Base-by-base conservation (phyloP, 2,329 filamentous ascomycete species). In the Tricladium varicosporioides region DNA sequence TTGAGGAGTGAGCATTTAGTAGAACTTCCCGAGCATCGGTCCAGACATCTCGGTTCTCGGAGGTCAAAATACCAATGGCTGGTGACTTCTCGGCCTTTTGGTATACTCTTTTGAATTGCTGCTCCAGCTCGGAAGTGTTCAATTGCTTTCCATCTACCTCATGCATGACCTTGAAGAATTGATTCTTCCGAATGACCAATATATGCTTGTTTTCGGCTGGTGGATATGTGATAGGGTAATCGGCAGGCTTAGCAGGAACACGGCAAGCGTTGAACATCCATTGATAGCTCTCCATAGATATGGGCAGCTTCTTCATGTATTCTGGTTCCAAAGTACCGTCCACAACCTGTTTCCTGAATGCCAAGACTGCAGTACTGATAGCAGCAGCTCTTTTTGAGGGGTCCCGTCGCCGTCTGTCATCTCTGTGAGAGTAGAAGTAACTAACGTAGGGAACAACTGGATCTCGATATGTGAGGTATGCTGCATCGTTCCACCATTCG, bases 401-500 rank as follows among this genome's bases (percentile, higher is more conserved):
- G 73, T 97, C 85, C 61, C 92, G 86, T 64, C 93, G 85, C 71
- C 87, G 83, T 66, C 91, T 86, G 75, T 99, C 95, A 75, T 99
- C 94, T 65, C 91, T 86, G 78, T 97, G 93, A 54, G 92, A 97
- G 80, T 99, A 99, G 79, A 99, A 99, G 83, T 99, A 99, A 75
- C 91, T 96, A 70, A 99, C 94, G 72, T 97, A 99, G 60, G 94
- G 94, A 15, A 97, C 90, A 48, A 99, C 91, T 10, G 94, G 94
- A 73, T 97, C 94, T 64, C 93, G 89, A 79, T 97, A 97, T 63
- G 78, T 82, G 63, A 99, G 85, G 76, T 99, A 99, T 57, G 94
- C 94, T 4, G 86, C 85, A 53, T 96, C 85, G 73, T 99, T 97
- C 94, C 94, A 99, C 94, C 94, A 99, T 67, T 99, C 93, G 66